Percentiles rank a stretch among this genome's conserved stretches.
Conservation (phyloP, 495 filamentous ascomycete species). For the Hypoxylon perforatum region DNA sequence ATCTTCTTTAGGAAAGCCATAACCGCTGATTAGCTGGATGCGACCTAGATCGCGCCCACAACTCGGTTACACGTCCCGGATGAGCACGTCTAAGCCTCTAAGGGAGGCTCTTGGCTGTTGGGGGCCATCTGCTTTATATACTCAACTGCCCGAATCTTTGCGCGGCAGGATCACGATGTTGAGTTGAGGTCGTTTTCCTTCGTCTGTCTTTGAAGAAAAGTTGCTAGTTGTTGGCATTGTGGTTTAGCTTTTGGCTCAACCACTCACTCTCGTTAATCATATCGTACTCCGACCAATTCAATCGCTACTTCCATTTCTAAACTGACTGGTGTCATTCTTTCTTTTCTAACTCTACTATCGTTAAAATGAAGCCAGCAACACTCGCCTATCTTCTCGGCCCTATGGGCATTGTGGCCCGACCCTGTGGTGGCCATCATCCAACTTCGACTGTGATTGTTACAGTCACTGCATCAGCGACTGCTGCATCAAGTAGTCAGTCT, state of each 20-base stretch:
- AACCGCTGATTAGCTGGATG: conserved; percentile 14
- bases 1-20: conserved; percentile 20
- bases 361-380: conserved; percentile 34
- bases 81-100: conserved; percentile 25
- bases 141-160: not conserved
- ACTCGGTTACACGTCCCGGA: conserved; percentile 27
- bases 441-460: conserved; percentile 7
- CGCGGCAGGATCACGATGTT: conserved; percentile 12
- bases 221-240: not conserved
- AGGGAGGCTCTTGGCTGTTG: not conserved
- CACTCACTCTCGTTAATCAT: conserved; percentile 23
- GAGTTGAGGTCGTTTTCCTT: conserved; percentile 2
- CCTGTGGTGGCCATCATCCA: conserved; percentile 29
- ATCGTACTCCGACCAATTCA: conserved; percentile 5
- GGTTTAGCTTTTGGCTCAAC: conserved; percentile 5
- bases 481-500: conserved; percentile 7
- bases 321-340: conserved; percentile 12
- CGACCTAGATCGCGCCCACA: conserved; percentile 6
- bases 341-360: not conserved
- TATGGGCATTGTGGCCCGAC: conserved; percentile 30
- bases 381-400: conserved; percentile 31
- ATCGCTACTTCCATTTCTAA: conserved; percentile 4
- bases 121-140: conserved; percentile 9
- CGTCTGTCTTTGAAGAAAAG: conserved; percentile 5
- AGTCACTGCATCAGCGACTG: not conserved